These are phyloP conservation scores for Pseudogymnoascus sp. DNA, from an alignment of 2,329 filamentous ascomycete genomes.

Conservation along the genomic window DNA sequence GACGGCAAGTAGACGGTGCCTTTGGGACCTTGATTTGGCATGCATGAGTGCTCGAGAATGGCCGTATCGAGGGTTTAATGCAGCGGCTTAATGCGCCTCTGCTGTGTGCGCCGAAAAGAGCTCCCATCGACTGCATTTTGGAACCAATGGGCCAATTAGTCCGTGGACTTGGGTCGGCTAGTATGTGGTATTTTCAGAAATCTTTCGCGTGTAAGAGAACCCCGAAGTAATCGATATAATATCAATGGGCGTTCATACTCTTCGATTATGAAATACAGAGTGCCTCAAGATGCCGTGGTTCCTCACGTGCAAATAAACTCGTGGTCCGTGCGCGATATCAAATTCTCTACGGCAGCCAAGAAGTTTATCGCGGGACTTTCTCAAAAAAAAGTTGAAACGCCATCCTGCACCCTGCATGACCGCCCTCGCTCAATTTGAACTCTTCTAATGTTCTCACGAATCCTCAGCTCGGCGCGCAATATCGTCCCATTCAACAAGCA, in stretches of 20 bases:
- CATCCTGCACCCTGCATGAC: slow-evolving; percentile 5
- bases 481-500: slow-evolving; percentile 9
- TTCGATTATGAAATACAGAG: background rate
- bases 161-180: background rate
- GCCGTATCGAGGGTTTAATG: background rate
- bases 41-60: background rate
- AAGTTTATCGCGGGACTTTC: background rate
- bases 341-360: slow-evolving; percentile 3
- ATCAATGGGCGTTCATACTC: background rate
- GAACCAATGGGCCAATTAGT: background rate
- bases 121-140: background rate
- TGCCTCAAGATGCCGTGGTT: background rate
- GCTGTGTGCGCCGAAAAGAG: background rate
- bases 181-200: background rate
- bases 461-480: slow-evolving; percentile 9
- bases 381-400: slow-evolving; percentile 5
- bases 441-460: slow-evolving; percentile 10
- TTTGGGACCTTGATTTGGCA: background rate
- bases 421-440: background rate
- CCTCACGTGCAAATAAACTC: slow-evolving; percentile 5
- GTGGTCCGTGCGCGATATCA: slow-evolving; percentile 1
- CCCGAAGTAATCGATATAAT: background rate
- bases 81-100: background rate
- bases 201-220: background rate
- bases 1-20: background rate